A percentile compares a stretch with the other conserved stretches of the same genome.
These are phyloP conservation scores for Irpex sp. DNA, from an alignment of 1,284 basidiomycete genomes.

Conservation along the genomic window DNA sequence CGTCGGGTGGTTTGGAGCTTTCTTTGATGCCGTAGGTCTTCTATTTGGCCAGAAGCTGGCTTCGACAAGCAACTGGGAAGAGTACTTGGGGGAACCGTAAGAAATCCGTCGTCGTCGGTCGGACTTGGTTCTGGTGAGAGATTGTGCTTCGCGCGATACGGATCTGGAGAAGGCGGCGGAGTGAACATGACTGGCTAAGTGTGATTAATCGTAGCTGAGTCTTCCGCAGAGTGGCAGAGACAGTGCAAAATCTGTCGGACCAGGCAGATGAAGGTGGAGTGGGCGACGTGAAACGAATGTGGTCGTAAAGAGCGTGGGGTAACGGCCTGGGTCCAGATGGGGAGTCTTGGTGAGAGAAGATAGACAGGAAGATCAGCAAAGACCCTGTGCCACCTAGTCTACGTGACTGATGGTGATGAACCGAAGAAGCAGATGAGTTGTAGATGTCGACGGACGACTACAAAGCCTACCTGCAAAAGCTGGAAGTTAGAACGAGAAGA, in stretches of 20 bases:
- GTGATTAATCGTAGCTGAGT: slow-evolving; percentile 11
- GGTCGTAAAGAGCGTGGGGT: slow-evolving; percentile 14
- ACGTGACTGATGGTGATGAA: slow-evolving; percentile 2
- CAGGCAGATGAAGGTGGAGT: slow-evolving; percentile 10
- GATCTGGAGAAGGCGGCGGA: slow-evolving; percentile 45
- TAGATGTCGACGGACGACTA: not conserved
- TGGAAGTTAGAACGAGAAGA: too few species aligned
- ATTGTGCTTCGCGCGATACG: slow-evolving; percentile 13
- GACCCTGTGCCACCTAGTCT: not conserved
- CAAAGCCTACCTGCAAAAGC: not conserved
- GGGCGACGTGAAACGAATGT: slow-evolving; percentile 15
- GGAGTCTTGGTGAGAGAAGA: not conserved
- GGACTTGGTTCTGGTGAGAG: slow-evolving; percentile 7
- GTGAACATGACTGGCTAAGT: slow-evolving; percentile 39
- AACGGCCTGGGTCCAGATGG: not conserved
- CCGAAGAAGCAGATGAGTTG: not conserved
- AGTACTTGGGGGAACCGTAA: not conserved
- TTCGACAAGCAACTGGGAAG: not conserved
- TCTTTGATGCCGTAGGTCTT: not conserved
- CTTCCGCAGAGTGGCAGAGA: slow-evolving; percentile 1
- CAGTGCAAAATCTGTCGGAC: too few species aligned
- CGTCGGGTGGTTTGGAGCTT: slow-evolving; percentile 42
- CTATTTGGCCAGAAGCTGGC: not conserved
- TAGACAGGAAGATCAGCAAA: not conserved
- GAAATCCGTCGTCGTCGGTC: slow-evolving; percentile 8